Percentiles rank a stretch among this genome's conserved stretches.
phyloP scores from a whole-genome alignment of 306 rosid genomes.

The Cucurbita pepo region DNA sequence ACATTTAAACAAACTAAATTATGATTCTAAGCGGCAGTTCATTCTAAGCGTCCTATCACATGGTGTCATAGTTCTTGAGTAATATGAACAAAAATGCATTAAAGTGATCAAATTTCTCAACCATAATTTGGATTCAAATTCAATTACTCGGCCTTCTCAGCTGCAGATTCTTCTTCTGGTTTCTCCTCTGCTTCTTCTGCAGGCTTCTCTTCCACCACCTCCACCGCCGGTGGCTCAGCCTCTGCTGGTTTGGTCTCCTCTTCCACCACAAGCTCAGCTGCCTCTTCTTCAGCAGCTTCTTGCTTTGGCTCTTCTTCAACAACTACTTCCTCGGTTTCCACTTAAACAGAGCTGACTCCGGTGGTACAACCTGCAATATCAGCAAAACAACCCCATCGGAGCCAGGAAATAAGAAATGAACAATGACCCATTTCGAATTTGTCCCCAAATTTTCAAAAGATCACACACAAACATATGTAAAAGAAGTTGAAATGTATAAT shows the following conservation, averaged over 20 bases:
- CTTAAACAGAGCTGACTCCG: slow-evolving; percentile 28
- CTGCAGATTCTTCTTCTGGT: slow-evolving; percentile 11
- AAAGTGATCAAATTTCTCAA: too few species aligned
- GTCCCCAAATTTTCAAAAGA: not conserved
- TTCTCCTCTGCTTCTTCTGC: slow-evolving; percentile 21
- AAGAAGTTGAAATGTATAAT: not conserved
- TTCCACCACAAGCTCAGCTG: not conserved
- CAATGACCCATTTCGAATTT: not conserved
- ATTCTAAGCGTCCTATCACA: too few species aligned
- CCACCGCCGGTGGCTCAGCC: slow-evolving; percentile 5
- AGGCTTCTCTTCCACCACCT: slow-evolving; percentile 22
- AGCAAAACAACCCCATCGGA: too few species aligned
- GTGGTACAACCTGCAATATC: slow-evolving; percentile 39
- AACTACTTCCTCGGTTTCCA: slow-evolving; percentile 21
- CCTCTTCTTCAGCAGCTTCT: not conserved
- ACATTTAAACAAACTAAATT: too few species aligned
- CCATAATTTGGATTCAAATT: not conserved
- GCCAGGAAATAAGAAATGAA: too few species aligned
- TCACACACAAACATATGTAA: not conserved
- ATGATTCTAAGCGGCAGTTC: too few species aligned
- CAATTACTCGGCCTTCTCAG: slow-evolving; percentile 18
- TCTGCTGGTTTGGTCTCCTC: slow-evolving; percentile 8
- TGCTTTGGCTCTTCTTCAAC: not conserved
- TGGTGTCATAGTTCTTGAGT: too few species aligned
- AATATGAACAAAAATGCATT: too few species aligned